Percentiles rank a stretch among this genome's conserved stretches.
phyloP scores from a whole-genome alignment of 2,329 filamentous ascomycete genomes.

The Eutypa lata region DNA sequence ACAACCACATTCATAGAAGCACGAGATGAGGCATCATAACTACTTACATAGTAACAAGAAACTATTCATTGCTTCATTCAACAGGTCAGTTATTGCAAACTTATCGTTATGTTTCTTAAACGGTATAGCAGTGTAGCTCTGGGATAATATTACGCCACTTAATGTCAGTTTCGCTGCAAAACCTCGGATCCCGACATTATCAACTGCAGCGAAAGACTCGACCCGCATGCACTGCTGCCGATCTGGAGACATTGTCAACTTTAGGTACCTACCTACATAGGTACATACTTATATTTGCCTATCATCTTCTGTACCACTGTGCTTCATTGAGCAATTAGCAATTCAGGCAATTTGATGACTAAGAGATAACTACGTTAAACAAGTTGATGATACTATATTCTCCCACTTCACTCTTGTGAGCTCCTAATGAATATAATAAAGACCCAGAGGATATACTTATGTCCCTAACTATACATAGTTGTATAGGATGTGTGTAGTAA shows the following conservation, averaged over 20 bases:
- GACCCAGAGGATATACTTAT: too few species aligned
- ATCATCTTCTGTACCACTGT: too few species aligned
- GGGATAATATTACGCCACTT: neutral
- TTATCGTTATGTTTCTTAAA: too few species aligned
- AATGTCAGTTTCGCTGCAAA: slow-evolving; percentile 4
- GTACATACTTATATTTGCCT: too few species aligned
- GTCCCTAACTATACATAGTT: too few species aligned
- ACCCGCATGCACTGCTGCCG: slow-evolving; percentile 1
- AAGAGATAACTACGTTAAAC: neutral
- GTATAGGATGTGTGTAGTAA: neutral
- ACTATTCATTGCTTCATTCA: neutral
- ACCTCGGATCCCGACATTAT: slow-evolving; percentile 18
- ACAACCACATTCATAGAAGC: neutral
- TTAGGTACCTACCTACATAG: too few species aligned
- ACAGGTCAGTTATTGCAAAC: too few species aligned
- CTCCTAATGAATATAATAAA: too few species aligned
- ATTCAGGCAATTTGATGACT: too few species aligned
- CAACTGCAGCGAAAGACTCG: slow-evolving; percentile 11
- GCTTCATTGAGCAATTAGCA: too few species aligned
- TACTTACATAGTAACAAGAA: neutral
- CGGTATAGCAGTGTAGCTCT: too few species aligned
- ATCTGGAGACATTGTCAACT: neutral
- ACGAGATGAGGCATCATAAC: neutral
- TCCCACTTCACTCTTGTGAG: too few species aligned
- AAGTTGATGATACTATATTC: neutral